Evolutionary conservation across 768 basidiomycete genomes (phyloP), one percentile per base, ranked within the genome.

Genomic region (Boletus tomentosulus): DNA sequence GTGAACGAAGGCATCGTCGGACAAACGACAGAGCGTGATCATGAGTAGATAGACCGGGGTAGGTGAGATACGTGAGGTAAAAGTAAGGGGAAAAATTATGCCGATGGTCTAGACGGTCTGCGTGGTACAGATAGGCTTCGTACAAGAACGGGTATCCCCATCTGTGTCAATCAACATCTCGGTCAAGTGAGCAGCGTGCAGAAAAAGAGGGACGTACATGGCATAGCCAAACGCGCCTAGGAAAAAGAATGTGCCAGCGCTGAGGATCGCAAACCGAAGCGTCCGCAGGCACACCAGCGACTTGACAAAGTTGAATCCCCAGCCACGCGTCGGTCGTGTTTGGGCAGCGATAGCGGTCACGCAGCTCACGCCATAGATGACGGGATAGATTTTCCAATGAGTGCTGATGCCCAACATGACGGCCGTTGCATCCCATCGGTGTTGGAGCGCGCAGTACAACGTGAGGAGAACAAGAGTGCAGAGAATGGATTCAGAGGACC

Each of bases 11-110:
- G 4, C 85, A 50, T 31, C 68, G 67, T 37, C 65, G 74, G 75
- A 74, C 78, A 4, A 74, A 11, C 4, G 74, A 57, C 22, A 72
- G 54, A 7, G 51, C 51, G 31, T 54, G 39, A 3, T 57, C 37
- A 30, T 56, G 31, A 13, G 31, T 6, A 19, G 65, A 47, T 44
- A 61, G 54, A 6, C 62, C 62, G 15, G 91, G 87, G 63, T 94
- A 88, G 0, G 85, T 86, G 51, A 98, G 83, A 69, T 98, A 98
- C 37, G 88, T 92, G 33, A 88, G 84, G 68, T 98, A 98, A 72
- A 97, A 98, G 74, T 98, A 97, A 0, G 93, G 91, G 6, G 95
- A 94, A 72, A 99, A 98, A 69, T 99, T 99, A 71, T 98, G 97
- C 51, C 96, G 87, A 63, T 98, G 95, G 71, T 99, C 97, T 19